These are phyloP conservation scores for Lactifluus volemus DNA, from an alignment of 768 basidiomycete species.

Conservation along the genomic window DNA sequence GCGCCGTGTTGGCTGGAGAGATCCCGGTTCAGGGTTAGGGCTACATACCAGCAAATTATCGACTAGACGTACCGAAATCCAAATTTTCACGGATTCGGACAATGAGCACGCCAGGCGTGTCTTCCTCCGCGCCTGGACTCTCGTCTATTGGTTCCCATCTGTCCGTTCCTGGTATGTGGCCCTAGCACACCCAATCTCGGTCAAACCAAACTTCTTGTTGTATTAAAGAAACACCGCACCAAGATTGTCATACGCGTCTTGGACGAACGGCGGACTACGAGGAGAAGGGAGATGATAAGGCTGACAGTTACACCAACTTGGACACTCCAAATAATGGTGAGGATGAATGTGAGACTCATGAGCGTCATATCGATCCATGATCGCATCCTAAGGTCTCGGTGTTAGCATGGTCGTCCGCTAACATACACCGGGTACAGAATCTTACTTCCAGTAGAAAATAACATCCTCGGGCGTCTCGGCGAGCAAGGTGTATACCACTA, in stretches of 20 bases:
- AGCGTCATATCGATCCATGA: slow-evolving; percentile 88
- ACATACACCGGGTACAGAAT: slow-evolving; percentile 8
- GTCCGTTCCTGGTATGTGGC: slow-evolving; percentile 80
- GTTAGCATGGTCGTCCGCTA: background rate
- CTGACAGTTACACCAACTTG: slow-evolving; percentile 91
- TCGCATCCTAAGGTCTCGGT: slow-evolving; percentile 46
- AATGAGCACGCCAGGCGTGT: slow-evolving; percentile 73
- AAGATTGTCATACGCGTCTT: slow-evolving; percentile 86
- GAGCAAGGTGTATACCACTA: slow-evolving; percentile 80
- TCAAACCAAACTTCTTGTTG: background rate
- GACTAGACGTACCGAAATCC: slow-evolving; percentile 62
- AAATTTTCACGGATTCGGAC: slow-evolving; percentile 84
- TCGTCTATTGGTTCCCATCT: slow-evolving; percentile 88
- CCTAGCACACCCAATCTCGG: slow-evolving; percentile 34
- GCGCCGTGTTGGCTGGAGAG: slow-evolving; percentile 78
- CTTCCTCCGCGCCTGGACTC: slow-evolving; percentile 75
- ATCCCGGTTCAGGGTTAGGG: slow-evolving; percentile 6
- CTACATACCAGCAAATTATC: background rate
- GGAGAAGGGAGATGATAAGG: slow-evolving; percentile 75
- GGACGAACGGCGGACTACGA: slow-evolving; percentile 87
- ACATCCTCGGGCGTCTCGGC: slow-evolving; percentile 85
- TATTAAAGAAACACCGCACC: slow-evolving; percentile 33
- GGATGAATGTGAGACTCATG: slow-evolving; percentile 80
- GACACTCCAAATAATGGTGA: slow-evolving; percentile 84
- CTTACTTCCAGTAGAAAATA: slow-evolving; percentile 72